Base-by-base conservation (phyloP, 176 grass and related monocot genomes). In the Alloteropsis semialata region DNA sequence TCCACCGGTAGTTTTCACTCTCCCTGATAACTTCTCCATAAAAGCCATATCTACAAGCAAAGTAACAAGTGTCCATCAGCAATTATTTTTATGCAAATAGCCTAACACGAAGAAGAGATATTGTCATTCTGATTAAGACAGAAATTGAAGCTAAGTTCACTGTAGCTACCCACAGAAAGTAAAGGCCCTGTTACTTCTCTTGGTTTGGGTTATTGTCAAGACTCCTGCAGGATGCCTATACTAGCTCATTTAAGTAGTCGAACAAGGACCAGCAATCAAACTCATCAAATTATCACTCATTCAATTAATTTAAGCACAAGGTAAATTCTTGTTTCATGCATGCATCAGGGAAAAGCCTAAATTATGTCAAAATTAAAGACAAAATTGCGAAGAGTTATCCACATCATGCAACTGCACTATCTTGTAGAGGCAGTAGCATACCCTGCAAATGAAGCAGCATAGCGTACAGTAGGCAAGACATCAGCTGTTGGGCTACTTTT, bases 21-120 rank as follows among this genome's bases (percentile, higher is more conserved):
- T 93, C 96, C 82, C 84, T 92, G 51, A 95, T 90, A 67, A 98
- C 95, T 86, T 98, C 95, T 79, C 95, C 96, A 93, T 98, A 98
- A 90, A 98, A 98, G 75, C 96, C 96, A 82, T 93, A 98, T 82
- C 96, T 98, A 65, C 21, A 75, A 56, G 69, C 33, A 79, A 78
- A 74, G 76, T 32, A 42, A 88, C 36, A 24, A 56, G 43, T 21
- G 15, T 41, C 39, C 54, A 74, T 74, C 28, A 90, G 43, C 41
- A 70, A 63, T 51, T 65, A n/a, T n/a, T n/a, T n/a, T n/a, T n/a
- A 74, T 38, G 48, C 60, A 51, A 8, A 79, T 34, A 45, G 32
- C 71, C 28, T 53, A 73, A 72, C 46, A 18, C 10, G 28, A 3
- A 49, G 28, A 34, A 53, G 4, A 53, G 1, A 74, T 33, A 50